Percentiles rank a stretch among this genome's conserved stretches.
Conservation (phyloP, 306 rosid genomes). For the Ormosia semicastrata region DNA sequence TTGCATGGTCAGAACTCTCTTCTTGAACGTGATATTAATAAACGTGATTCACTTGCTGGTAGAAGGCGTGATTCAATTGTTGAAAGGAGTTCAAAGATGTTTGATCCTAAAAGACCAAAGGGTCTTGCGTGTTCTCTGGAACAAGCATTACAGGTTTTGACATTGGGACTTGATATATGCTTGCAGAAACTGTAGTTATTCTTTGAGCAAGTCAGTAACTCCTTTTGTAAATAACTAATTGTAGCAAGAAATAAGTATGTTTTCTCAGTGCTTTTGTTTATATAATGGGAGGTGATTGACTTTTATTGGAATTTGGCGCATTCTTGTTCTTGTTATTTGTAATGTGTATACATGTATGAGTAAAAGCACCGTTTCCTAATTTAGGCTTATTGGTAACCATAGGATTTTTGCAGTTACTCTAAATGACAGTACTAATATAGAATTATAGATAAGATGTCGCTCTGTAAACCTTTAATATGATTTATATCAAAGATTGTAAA, state of each 20-base stretch:
- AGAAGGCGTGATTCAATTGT: slow-evolving; percentile 65
- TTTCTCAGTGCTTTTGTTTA: background rate
- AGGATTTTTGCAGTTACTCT: background rate
- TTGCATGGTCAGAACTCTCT: slow-evolving; percentile 74
- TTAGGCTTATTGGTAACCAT: background rate
- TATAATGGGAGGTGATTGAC: background rate
- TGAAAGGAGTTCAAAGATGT: slow-evolving; percentile 59
- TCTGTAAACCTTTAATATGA: background rate
- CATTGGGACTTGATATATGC: slow-evolving; percentile 13
- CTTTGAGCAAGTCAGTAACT: slow-evolving; percentile 6
- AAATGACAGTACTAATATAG: background rate
- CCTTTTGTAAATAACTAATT: background rate
- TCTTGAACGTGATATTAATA: slow-evolving; percentile 81
- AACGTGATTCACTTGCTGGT: slow-evolving; percentile 75
- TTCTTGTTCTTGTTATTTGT: background rate
- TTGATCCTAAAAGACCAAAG: slow-evolving; percentile 63
- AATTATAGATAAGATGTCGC: background rate
- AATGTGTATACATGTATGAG: background rate
- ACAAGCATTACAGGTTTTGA: slow-evolving; percentile 64
- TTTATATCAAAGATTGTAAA: background rate
- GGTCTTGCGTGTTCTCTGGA: slow-evolving; percentile 47
- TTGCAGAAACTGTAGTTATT: slow-evolving; percentile 22
- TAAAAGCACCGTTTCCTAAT: background rate
- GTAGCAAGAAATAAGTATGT: background rate
- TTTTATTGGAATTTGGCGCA: background rate